phyloP scores from a whole-genome alignment of 768 basidiomycete genomes.

The Lactarius sanguifluus region DNA sequence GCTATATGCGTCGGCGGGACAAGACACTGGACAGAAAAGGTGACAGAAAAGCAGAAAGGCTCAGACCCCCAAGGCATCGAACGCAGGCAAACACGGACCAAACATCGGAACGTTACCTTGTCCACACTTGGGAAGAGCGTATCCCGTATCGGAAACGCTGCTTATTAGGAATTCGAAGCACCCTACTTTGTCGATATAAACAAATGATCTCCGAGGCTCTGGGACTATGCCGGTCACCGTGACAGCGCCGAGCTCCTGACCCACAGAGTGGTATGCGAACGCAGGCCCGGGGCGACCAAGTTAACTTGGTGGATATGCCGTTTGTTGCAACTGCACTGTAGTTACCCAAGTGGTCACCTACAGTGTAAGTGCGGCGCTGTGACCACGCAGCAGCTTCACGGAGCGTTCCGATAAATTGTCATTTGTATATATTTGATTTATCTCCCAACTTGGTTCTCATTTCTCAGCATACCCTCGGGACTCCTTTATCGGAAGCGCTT shows the following conservation, averaged over 20 bases:
- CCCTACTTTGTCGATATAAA: neutral
- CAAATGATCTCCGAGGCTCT: neutral
- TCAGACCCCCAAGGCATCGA: neutral
- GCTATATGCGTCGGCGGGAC: neutral
- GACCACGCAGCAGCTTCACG: neutral
- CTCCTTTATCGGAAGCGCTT: too few relatives aligned
- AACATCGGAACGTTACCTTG: neutral
- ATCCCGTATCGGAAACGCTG: neutral
- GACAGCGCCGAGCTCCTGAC: too few relatives aligned
- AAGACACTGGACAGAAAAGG: neutral
- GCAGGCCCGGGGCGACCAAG: neutral
- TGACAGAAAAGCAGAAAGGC: neutral
- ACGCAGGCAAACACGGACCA: neutral
- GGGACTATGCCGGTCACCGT: neutral
- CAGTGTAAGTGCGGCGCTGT: too few relatives aligned
- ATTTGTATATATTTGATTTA: neutral
- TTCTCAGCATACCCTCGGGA: too few relatives aligned
- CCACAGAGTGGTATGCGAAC: neutral
- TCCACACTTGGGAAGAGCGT: neutral
- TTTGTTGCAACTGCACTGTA: neutral
- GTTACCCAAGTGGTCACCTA: too few relatives aligned
- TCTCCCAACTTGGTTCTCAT: too few relatives aligned
- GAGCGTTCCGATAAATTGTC: neutral
- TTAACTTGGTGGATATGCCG: neutral
- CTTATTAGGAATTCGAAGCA: neutral